Evolutionary conservation across 2,329 filamentous ascomycete species (phyloP).

Genomic region (Cladosporium velox): DNA sequence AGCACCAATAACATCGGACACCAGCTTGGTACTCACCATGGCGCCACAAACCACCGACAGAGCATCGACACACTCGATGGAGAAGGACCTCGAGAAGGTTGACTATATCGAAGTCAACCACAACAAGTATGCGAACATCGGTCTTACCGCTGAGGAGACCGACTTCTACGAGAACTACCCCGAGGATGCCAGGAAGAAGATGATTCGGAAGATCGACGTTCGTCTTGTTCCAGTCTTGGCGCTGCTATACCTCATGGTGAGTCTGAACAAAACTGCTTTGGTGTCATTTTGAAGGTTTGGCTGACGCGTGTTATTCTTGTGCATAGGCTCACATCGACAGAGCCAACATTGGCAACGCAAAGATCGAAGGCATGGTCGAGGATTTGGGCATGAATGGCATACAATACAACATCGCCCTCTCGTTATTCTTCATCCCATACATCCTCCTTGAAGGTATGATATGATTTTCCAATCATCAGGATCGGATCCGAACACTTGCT

Average conservation of each 20-base stretch:
- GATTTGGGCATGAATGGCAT: conserved; percentile 25
- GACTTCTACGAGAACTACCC: conserved; percentile 28
- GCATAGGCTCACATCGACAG: conserved; percentile 47
- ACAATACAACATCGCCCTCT: conserved; percentile 41
- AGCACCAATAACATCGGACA: not conserved
- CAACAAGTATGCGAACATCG: conserved; percentile 30
- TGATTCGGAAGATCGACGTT: conserved; percentile 53
- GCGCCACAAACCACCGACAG: conserved; percentile 5
- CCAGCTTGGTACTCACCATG: not conserved
- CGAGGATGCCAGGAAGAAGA: conserved; percentile 32
- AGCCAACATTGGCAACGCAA: conserved; percentile 45
- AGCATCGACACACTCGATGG: conserved; percentile 24
- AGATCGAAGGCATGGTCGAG: conserved; percentile 31
- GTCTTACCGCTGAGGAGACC: conserved; percentile 27
- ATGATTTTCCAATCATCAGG: conserved; percentile 24
- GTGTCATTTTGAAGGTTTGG: not conserved
- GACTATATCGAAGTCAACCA: conserved; percentile 23
- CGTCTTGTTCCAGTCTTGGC: conserved; percentile 53
- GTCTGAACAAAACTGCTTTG: not conserved
- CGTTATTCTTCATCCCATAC: conserved; percentile 41
- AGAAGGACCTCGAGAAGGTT: conserved; percentile 28
- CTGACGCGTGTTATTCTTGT: not conserved
- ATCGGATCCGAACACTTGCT: conserved; percentile 31
- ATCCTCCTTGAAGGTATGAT: conserved; percentile 38
- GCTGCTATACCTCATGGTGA: not conserved